phyloP scores from a whole-genome alignment of 1,139 yeast species.

The Pneumocystis wakefieldiae region DNA sequence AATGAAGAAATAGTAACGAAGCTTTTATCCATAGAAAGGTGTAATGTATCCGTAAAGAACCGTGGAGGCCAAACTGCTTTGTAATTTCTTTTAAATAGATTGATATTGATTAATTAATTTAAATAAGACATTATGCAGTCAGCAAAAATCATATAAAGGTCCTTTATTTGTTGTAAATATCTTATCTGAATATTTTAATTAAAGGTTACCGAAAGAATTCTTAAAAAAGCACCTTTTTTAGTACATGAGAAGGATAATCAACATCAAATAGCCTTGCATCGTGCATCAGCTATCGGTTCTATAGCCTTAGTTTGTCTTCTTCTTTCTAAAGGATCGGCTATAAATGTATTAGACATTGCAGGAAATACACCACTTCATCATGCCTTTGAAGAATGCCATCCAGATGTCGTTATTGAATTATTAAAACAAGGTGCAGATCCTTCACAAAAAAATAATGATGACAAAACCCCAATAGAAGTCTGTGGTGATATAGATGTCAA shows the following conservation, averaged over 20 bases:
- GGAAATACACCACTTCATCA: conserved; percentile 87
- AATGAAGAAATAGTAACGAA: conserved; percentile 37
- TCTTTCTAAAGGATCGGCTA: conserved; percentile 42
- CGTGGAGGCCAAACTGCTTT: conserved; percentile 57
- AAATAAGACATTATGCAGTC: conserved; percentile 20
- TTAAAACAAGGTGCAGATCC: conserved; percentile 55
- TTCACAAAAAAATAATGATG: conserved; percentile 23
- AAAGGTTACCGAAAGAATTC: conserved; percentile 18
- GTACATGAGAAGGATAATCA: conserved; percentile 51
- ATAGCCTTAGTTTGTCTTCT: conserved; percentile 37
- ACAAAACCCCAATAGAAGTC: conserved; percentile 44
- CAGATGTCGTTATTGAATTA: conserved; percentile 52
- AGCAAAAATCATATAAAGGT: conserved; percentile 43
- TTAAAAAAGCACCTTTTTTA: conserved; percentile 33
- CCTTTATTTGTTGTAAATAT: conserved; percentile 8
- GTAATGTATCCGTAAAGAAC: conserved; percentile 41
- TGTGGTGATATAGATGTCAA: conserved; percentile 47
- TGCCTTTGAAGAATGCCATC: conserved; percentile 84
- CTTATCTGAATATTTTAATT: conserved; percentile 38
- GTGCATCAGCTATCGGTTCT: conserved; percentile 75
- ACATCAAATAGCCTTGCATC: conserved; percentile 54
- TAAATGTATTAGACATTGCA: conserved; percentile 50
- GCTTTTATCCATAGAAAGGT: conserved; percentile 29
- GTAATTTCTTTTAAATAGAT: conserved; percentile 39
- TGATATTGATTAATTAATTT: neutral